phyloP scores from a whole-genome alignment of 1,139 yeast species.

The Taphrina communis region DNA sequence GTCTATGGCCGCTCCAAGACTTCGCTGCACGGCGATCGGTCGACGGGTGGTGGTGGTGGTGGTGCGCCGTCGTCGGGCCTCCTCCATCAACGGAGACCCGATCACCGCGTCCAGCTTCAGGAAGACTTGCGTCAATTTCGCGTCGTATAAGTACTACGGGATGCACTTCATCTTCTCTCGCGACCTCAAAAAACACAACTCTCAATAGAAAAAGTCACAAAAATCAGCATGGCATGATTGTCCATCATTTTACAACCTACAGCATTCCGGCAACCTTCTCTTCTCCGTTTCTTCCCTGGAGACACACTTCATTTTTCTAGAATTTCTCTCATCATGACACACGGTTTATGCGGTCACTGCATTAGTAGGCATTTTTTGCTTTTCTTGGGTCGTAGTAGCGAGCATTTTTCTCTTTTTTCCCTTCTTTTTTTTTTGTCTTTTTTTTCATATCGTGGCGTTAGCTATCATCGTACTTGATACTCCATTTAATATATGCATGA shows the following conservation, averaged over 20 bases:
- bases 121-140: constrained; percentile 17
- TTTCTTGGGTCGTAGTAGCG: neutral
- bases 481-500: no score
- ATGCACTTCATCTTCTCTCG: no score
- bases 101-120: constrained; percentile 11
- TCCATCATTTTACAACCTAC: no score
- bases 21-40: constrained; percentile 18
- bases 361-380: neutral
- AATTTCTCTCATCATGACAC: neutral
- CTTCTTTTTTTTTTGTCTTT: neutral
- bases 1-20: constrained; percentile 13
- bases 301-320: neutral
- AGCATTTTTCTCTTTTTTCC: neutral
- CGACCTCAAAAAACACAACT: no score
- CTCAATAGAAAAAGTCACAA: no score
- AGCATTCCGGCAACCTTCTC: no score
- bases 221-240: no score
- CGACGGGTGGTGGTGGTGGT: neutral
- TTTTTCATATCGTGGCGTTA: no score
- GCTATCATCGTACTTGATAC: no score
- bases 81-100: constrained; percentile 15
- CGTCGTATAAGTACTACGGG: neutral
- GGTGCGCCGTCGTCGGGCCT: neutral
- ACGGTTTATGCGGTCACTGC: neutral
- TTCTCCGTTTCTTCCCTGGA: neutral